Conservation (phyloP, 495 filamentous ascomycete species). For the Penicillium goetzii region DNA sequence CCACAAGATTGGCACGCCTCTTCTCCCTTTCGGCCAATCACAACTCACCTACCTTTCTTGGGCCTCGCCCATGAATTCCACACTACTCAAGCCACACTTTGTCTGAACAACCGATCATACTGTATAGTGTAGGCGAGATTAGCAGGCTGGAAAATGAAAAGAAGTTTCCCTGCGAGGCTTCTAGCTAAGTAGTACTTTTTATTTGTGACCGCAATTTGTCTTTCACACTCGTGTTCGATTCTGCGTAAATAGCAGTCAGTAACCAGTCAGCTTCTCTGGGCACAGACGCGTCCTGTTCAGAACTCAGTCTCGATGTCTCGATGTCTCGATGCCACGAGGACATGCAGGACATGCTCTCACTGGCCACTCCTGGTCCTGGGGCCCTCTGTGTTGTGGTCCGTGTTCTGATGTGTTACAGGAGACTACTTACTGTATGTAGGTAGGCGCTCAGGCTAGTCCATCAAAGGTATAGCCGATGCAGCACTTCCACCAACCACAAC, state of each 20-base stretch:
- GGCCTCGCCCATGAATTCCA: neutral
- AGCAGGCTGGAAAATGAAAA: neutral
- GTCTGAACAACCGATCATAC: neutral
- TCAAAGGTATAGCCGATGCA: neutral
- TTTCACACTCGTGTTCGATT: neutral
- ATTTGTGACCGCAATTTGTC: neutral
- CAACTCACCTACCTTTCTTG: neutral
- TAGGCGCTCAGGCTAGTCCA: neutral
- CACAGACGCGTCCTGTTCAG: neutral
- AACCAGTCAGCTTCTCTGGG: neutral
- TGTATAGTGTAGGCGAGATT: neutral
- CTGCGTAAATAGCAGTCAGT: neutral
- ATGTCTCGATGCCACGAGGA: neutral
- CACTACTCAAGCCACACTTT: neutral
- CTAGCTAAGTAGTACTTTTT: neutral
- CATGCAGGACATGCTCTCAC: neutral
- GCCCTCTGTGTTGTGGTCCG: neutral
- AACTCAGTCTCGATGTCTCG: neutral
- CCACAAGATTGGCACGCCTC: neutral
- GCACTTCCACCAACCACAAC: neutral
- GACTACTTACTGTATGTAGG: too few relatives aligned
- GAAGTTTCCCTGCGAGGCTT: neutral
- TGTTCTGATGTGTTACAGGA: neutral
- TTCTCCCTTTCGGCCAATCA: neutral
- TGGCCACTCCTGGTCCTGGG: neutral